A percentile compares a stretch with the other conserved stretches of the same genome.
These are phyloP conservation scores for Raphanus sativus DNA, from an alignment of 345 rosid genomes.

Conservation along the genomic window DNA sequence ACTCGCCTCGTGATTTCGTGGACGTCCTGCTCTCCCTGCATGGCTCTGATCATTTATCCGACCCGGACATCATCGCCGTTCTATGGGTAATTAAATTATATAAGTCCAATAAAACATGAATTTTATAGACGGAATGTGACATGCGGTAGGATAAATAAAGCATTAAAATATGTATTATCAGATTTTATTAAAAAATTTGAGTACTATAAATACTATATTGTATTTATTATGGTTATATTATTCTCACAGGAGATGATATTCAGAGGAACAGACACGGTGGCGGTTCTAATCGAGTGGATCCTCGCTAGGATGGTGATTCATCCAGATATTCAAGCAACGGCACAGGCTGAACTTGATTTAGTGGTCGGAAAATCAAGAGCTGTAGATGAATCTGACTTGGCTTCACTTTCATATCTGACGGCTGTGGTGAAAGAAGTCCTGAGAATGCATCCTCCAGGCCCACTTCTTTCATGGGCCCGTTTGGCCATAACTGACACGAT, in stretches of 20 bases:
- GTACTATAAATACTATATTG: neutral
- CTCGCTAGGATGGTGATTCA: conserved; percentile 80
- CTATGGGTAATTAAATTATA: conserved; percentile 54
- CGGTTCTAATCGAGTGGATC: conserved; percentile 86
- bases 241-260: conserved; percentile 79
- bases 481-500: conserved; percentile 69
- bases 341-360: conserved; percentile 61
- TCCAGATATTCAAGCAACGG: conserved; percentile 60
- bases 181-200: conserved; percentile 15
- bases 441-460: conserved; percentile 97
- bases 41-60: conserved; percentile 53
- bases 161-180: conserved; percentile 20
- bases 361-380: conserved; percentile 60
- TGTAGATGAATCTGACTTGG: conserved; percentile 56
- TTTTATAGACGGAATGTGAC: neutral
- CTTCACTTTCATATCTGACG: conserved; percentile 51
- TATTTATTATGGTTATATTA: neutral
- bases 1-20: conserved; percentile 56
- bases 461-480: conserved; percentile 90
- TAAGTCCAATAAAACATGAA: neutral
- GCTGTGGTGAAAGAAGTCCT: conserved; percentile 80
- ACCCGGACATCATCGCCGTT: conserved; percentile 72
- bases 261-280: conserved; percentile 89
- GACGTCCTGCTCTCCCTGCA: conserved; percentile 64
- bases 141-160: conserved; percentile 17